Percentiles rank a stretch among this genome's conserved stretches.
Evolutionary conservation across 2,329 filamentous ascomycete species (phyloP).

Genomic region (Graphilbum ipis-grandicollis): DNA sequence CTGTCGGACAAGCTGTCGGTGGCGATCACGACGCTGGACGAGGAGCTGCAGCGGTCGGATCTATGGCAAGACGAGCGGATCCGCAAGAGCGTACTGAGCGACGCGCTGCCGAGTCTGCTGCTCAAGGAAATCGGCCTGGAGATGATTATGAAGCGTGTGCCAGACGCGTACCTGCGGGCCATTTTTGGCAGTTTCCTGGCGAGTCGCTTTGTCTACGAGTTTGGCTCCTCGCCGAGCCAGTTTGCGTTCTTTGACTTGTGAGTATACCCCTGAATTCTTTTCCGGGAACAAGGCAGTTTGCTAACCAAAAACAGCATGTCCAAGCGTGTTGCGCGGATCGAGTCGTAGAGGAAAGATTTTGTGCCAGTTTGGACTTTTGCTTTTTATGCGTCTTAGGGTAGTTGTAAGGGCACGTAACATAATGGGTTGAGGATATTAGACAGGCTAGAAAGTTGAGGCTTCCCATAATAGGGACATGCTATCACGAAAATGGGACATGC

Average conservation of each 20-base stretch:
- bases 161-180: conserved; percentile 77
- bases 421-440: too few relatives aligned
- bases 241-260: conserved; percentile 98
- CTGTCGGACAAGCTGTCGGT: conserved; percentile 79
- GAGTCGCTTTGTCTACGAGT: conserved; percentile 90
- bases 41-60: conserved; percentile 86
- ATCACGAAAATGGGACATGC: too few relatives aligned
- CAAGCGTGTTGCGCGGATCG: conserved; percentile 38
- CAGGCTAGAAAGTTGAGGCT: too few relatives aligned
- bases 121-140: conserved; percentile 83
- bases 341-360: conserved; percentile 7
- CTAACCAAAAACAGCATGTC: conserved; percentile 36
- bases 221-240: conserved; percentile 80
- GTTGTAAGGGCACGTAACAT: too few relatives aligned
- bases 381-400: too few relatives aligned
- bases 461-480: too few relatives aligned
- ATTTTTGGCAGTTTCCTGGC: conserved; percentile 96
- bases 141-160: conserved; percentile 71
- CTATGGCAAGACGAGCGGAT: conserved; percentile 75
- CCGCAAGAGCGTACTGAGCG: conserved; percentile 58
- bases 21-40: conserved; percentile 90
- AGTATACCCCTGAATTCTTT: conserved; percentile 22
- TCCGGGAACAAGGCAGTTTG: neutral
- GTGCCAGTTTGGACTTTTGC: neutral
- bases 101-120: conserved; percentile 73